Conservation (phyloP, 2,329 filamentous ascomycete genomes). For the Metarhizium sp. region DNA sequence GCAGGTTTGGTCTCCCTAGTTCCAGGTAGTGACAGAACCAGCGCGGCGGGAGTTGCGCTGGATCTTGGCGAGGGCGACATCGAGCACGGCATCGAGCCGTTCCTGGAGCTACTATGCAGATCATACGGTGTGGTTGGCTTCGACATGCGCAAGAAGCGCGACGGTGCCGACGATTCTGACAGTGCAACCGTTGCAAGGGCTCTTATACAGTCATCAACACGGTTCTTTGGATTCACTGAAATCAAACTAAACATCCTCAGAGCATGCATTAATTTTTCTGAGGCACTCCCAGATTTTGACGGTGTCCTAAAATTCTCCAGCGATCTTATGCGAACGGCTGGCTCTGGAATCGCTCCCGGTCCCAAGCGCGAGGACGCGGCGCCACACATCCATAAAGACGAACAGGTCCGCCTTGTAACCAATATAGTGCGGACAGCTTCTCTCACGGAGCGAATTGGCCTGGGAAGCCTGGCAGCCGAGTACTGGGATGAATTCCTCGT, state of each 20-base stretch:
- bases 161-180: constrained; percentile 35
- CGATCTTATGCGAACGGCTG: constrained; percentile 72
- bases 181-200: constrained; percentile 47
- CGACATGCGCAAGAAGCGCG: constrained; percentile 21
- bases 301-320: constrained; percentile 85
- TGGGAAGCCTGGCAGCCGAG: constrained; percentile 62
- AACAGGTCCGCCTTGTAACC: constrained; percentile 74
- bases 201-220: constrained; percentile 44
- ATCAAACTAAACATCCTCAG: constrained; percentile 82
- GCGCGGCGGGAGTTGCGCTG: constrained; percentile 40
- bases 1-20: constrained; percentile 72
- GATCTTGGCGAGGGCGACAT: constrained; percentile 57
- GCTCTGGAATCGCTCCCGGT: constrained; percentile 68
- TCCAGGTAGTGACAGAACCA: constrained; percentile 37
- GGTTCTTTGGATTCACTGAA: constrained; percentile 67
- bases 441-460: constrained; percentile 66
- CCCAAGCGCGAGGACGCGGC: constrained; percentile 59
- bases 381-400: constrained; percentile 65
- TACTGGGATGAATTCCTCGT: constrained; percentile 98
- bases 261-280: constrained; percentile 87
- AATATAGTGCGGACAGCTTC: constrained; percentile 79
- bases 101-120: constrained; percentile 51
- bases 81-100: constrained; percentile 55
- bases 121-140: constrained; percentile 55
- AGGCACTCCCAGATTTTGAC: constrained; percentile 84